phyloP scores from a whole-genome alignment of 768 basidiomycete genomes.

The Boletellus sp. region DNA sequence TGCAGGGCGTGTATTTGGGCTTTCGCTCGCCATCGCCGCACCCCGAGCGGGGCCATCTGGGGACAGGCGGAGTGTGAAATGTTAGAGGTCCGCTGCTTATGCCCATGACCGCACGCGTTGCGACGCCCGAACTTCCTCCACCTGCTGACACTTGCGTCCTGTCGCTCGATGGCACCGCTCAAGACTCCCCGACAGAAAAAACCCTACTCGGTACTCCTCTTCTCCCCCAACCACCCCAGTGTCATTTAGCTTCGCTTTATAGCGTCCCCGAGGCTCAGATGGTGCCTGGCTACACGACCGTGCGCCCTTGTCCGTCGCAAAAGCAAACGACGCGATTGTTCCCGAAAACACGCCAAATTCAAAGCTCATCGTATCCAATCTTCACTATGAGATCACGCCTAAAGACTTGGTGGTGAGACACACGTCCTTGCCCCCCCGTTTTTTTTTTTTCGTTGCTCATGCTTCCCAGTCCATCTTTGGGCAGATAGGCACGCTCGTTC shows the following conservation, averaged over 20 bases:
- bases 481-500: constrained; percentile 85
- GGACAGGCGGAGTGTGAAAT: not conserved
- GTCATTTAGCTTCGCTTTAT: constrained; percentile 5
- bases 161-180: constrained; percentile 20
- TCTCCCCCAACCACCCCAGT: not conserved
- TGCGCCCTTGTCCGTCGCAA: constrained; percentile 43
- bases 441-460: constrained; percentile 3
- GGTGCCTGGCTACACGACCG: constrained; percentile 78
- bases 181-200: constrained; percentile 36
- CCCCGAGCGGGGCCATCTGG: no score
- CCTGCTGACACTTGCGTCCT: not conserved
- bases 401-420: constrained; percentile 82
- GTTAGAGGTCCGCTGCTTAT: not conserved
- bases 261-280: constrained; percentile 61
- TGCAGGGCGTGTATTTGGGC: no score
- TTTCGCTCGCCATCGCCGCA: no score
- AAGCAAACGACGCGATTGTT: constrained; percentile 23
- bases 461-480: constrained; percentile 76
- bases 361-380: constrained; percentile 75
- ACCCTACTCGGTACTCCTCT: constrained; percentile 39
- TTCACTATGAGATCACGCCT: constrained; percentile 90
- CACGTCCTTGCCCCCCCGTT: not conserved
- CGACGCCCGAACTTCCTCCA: not conserved
- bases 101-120: not conserved
- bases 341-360: constrained; percentile 34